Conservation (phyloP, 2,329 filamentous ascomycete genomes). For the Fusarium nodosum region DNA sequence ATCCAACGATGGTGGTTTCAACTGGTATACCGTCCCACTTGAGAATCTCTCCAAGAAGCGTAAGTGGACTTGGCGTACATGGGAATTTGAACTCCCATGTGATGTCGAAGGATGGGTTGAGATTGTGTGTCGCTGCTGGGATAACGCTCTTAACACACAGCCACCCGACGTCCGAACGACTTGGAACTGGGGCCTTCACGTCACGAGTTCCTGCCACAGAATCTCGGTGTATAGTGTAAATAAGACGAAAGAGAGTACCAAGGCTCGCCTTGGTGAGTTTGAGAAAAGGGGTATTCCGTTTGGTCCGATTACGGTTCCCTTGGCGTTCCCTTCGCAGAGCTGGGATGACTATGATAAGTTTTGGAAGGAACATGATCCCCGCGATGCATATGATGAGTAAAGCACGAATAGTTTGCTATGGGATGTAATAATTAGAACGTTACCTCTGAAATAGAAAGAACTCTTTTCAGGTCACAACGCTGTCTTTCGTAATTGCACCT, state of each 20-base stretch:
- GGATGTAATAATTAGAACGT: too few relatives aligned
- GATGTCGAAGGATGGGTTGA: constrained; percentile 74
- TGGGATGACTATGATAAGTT: constrained; percentile 63
- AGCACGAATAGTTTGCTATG: too few relatives aligned
- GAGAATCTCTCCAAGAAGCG: constrained; percentile 72
- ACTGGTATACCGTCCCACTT: constrained; percentile 72
- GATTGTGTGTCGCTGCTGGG: constrained; percentile 70
- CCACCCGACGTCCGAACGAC: constrained; percentile 66
- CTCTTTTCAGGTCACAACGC: too few relatives aligned
- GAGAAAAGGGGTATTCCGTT: constrained; percentile 63
- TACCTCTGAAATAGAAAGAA: too few relatives aligned
- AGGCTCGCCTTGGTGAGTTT: constrained; percentile 64
- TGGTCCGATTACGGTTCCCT: constrained; percentile 66
- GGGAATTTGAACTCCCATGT: constrained; percentile 73
- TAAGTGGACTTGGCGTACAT: constrained; percentile 73
- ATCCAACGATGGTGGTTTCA: constrained; percentile 71
- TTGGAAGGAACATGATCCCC: constrained; percentile 48
- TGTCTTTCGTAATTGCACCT: not conserved
- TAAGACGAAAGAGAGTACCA: constrained; percentile 57
- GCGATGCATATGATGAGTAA: constrained; percentile 40
- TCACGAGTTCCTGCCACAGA: constrained; percentile 72
- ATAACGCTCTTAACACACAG: constrained; percentile 73
- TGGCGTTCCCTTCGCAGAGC: constrained; percentile 63
- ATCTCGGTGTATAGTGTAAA: constrained; percentile 75
- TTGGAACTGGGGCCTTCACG: constrained; percentile 77